Base-by-base conservation (phyloP, 2,329 filamentous ascomycete genomes). In the Arthrobotrys pseudoclavata region DNA sequence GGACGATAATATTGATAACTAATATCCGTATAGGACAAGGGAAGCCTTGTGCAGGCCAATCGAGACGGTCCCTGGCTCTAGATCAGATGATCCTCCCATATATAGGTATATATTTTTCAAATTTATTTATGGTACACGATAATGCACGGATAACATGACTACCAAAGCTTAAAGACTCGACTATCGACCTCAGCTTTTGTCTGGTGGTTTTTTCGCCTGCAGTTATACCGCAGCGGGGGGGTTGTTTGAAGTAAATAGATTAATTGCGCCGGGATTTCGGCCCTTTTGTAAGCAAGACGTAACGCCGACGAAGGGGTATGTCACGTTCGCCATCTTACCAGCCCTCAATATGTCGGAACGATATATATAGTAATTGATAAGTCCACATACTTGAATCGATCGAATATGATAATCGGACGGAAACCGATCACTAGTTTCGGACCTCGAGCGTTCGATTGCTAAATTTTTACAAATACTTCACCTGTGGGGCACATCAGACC, bases 341-440 rank as follows among this genome's bases (percentile, higher is more conserved):
- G 31, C 22, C 67, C 42, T 48, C 52, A 24, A 48, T 72, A 66
- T 72, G 57, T 72, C 60, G 48, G 37, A 26, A 52, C 31, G 60
- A 72, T 72, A 55, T 66, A 72, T 72, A 72, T 70, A 70, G 50
- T 50, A 72, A 57, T 57, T 26, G 61, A 66, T 60, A 64, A 40
- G 10, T 57, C 55, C 55, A 26, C 55, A 24, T 50, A 66, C 26
- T 31, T 20, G 12, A 50, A 40, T 64, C 20, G 40, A 26, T 66
- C 18, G 34, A 60, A 40, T 60, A 4, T 42, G 55, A 60, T n/a
- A 60, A 12, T 60, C 55, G 55, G 55, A 20, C 55, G n/a, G 20
- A 60, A 60, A 60, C 31, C 55, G 55, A 60, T 60, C n/a, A 20
- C 10, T 60, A 9, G 7, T 60, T 52, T 67, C 69, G 69, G 69